These are phyloP conservation scores for Neoascochyta sp. DNA, from an alignment of 2,329 filamentous ascomycete genomes.

Conservation along the genomic window DNA sequence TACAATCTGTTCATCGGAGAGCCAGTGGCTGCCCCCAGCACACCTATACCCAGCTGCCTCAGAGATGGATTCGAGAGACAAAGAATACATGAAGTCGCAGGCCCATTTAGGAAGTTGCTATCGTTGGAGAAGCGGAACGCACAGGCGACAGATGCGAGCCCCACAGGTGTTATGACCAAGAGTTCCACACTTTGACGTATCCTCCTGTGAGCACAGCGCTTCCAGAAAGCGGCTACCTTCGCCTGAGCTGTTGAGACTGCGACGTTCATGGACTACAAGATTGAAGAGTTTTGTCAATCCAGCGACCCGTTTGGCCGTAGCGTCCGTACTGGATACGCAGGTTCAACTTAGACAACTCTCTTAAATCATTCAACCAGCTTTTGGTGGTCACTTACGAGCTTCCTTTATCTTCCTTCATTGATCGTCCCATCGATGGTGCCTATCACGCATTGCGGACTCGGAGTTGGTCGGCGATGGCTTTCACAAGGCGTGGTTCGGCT, in stretches of 20 bases:
- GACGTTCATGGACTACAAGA: constrained; percentile 39
- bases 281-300: constrained; percentile 42
- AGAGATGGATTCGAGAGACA: constrained; percentile 34
- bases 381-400: background rate
- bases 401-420: too few species aligned
- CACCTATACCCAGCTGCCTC: constrained; percentile 59
- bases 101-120: constrained; percentile 45
- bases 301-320: constrained; percentile 19
- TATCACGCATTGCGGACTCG: too few species aligned
- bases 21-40: constrained; percentile 57
- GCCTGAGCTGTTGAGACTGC: constrained; percentile 35
- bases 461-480: too few species aligned
- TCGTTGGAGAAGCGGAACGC: constrained; percentile 46
- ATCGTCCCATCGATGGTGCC: too few species aligned
- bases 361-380: too few species aligned
- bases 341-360: too few species aligned
- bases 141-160: constrained; percentile 36
- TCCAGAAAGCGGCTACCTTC: constrained; percentile 50
- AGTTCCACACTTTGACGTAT: constrained; percentile 41
- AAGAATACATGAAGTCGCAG: constrained; percentile 29
- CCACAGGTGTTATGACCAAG: constrained; percentile 23
- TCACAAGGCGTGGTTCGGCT: too few species aligned
- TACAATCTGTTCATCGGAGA: constrained; percentile 38
- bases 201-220: constrained; percentile 43
- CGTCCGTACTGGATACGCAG: too few species aligned